Evolutionary conservation across 2,329 filamentous ascomycete species (phyloP), one percentile per base, ranked within the genome.

Genomic region (Colletotrichum scovillei): DNA sequence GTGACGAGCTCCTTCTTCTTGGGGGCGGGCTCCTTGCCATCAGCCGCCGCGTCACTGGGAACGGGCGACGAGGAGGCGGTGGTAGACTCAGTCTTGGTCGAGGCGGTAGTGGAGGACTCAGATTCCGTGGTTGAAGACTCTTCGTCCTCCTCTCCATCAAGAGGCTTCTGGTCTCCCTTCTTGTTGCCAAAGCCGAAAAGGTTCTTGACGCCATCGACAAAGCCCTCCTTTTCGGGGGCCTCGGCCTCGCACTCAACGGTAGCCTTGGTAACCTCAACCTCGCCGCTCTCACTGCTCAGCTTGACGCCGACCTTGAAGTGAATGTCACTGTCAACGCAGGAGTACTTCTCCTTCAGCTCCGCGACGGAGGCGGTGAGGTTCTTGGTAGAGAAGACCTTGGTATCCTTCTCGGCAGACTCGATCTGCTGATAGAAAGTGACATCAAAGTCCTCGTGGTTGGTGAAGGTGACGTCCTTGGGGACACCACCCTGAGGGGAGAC

Each of bases 171-270:
- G 38, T 93, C 93, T 42, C 38, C 38, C 19, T 49, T 49, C 84
- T 97, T 97, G 79, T 94, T 94, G 30, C 96, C 97, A 80, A 98
- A 95, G 6, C 97, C 97, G 80, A 99, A 97, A 75, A 98, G 90
- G 76, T 95, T 97, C 88, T 99, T 99, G 76, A 98, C 94, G 56
- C 95, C 95, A 79, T 98, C 96, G 60, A 98, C 94, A 62, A 98
- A 90, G 64, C 93, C 92, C 75, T 94, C 94, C 81, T 95, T 94
- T 82, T 92, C 91, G 9, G 84, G 82, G 5, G 88, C 88, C 65
- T 97, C 94, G 30, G 93, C 90, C 81, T 97, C 94, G 79, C 97
- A 99, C 81, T 95, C 95, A 6, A 97, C 92, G 69, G 89, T 89
- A n/a, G 93, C 93, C 77, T 91, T 91, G 69, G 89, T 82, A 64